Percentiles rank a stretch among this genome's conserved stretches.
These are phyloP conservation scores for Morella rubra DNA, from an alignment of 306 rosid genomes.

Conservation along the genomic window DNA sequence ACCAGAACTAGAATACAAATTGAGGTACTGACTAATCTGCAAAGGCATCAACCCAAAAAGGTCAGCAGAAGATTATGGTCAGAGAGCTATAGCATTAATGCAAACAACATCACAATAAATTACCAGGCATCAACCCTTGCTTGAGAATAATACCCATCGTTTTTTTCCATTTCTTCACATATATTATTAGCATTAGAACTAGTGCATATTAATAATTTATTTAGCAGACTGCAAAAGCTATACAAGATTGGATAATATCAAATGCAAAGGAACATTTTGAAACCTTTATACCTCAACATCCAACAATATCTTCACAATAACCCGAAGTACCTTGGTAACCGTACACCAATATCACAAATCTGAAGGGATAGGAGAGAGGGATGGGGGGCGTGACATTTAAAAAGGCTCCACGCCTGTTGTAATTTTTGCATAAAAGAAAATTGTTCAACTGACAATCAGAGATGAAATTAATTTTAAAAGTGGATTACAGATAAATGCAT, in stretches of 20 bases:
- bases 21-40: slow-evolving; percentile 84
- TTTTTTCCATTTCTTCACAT: neutral
- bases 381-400: neutral
- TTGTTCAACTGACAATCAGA: neutral
- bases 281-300: neutral
- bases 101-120: neutral
- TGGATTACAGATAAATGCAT: neutral
- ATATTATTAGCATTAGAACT: neutral
- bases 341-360: neutral
- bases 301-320: neutral
- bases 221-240: neutral
- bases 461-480: neutral
- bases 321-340: neutral
- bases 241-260: neutral
- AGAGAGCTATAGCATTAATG: neutral
- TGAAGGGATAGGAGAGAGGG: neutral
- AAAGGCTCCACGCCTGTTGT: neutral
- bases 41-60: slow-evolving; percentile 15
- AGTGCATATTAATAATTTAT: neutral
- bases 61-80: neutral
- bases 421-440: neutral
- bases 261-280: neutral
- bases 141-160: neutral
- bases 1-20: slow-evolving; percentile 68
- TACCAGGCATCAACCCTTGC: neutral